Evolutionary conservation across 805 yeast species (phyloP), one percentile per base, ranked within the genome.

Genomic region (Saturnispora sanitii): DNA sequence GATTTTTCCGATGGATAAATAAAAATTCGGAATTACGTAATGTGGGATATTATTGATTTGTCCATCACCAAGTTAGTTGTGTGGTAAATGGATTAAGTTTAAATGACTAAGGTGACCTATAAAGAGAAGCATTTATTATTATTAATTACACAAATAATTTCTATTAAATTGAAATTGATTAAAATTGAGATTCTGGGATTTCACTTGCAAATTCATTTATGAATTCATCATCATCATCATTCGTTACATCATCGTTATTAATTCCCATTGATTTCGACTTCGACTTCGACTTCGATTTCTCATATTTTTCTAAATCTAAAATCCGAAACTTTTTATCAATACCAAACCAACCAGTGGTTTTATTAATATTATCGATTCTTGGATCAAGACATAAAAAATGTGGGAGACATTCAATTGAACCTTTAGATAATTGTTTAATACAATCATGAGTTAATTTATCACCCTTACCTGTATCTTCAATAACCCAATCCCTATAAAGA

Each of bases 151-250:
- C n/a, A n/a, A n/a, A n/a, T n/a, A n/a, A n/a, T n/a, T n/a, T n/a
- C n/a, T n/a, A n/a, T n/a, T n/a, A n/a, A n/a, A n/a, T n/a, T n/a
- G n/a, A n/a, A n/a, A n/a, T n/a, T n/a, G n/a, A 9, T 33, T 15
- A 33, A 20, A 15, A 20, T 33, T 20, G 73, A 71, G 54, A 73
- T 65, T 48, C 78, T 82, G 17, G 68, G 76, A 37, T 35, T 35
- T 35, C 38, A 23, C n/a, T 23, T 9, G 16, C 21, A 6, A 16
- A 25, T n/a, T 35, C 26, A 5, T 25, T 17, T 11, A 12, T 5
- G 8, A 4, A 6, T 4, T 33, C 30, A n/a, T 11, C 9, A 19
- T 21, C 23, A 33, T 12, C 20, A 12, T 4, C 13, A 4, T 5
- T 12, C 16, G 13, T 32, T 13, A 9, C 30, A 18, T n/a, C n/a